Percentiles rank a stretch among this genome's conserved stretches.
Evolutionary conservation across 2,329 filamentous ascomycete species (phyloP).

Genomic region (Fusarium verrucosum): DNA sequence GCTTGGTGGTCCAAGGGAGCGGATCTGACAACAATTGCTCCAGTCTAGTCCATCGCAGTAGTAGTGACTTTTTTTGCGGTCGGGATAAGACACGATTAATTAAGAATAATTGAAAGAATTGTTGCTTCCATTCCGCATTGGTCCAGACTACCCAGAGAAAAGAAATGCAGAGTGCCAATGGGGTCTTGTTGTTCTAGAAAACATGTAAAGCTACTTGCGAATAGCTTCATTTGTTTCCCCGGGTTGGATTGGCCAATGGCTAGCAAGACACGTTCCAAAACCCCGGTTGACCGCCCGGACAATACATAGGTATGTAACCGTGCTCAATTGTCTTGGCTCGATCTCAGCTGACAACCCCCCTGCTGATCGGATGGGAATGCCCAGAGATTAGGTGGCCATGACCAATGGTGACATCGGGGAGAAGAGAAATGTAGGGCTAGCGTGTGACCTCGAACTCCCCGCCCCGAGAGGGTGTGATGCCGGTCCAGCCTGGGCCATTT

Average conservation of each 20-base stretch:
- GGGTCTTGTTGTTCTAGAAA: too few relatives aligned
- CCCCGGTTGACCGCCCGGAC: not conserved
- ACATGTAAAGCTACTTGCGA: too few relatives aligned
- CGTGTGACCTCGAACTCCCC: not conserved
- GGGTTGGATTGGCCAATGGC: accelerated
- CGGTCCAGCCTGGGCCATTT: not conserved
- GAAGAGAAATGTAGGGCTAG: not conserved
- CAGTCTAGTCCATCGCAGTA: too few relatives aligned
- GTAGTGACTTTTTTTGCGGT: too few relatives aligned
- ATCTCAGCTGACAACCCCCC: conserved; percentile 24
- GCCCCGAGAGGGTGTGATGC: not conserved
- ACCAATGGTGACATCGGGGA: not conserved
- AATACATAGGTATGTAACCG: accelerated
- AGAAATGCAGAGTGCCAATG: too few relatives aligned
- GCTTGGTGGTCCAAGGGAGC: too few relatives aligned
- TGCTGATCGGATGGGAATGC: conserved; percentile 19
- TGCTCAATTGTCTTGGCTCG: not conserved
- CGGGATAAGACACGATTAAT: too few relatives aligned
- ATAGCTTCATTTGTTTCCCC: not conserved
- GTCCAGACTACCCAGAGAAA: too few relatives aligned
- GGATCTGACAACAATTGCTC: too few relatives aligned
- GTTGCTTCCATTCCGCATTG: too few relatives aligned
- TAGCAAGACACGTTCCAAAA: not conserved
- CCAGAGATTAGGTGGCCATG: not conserved
- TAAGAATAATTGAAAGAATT: too few relatives aligned